Evolutionary conservation across 75 land plant species (phyloP).

Genomic region (Chamaecyparis obtusa): DNA sequence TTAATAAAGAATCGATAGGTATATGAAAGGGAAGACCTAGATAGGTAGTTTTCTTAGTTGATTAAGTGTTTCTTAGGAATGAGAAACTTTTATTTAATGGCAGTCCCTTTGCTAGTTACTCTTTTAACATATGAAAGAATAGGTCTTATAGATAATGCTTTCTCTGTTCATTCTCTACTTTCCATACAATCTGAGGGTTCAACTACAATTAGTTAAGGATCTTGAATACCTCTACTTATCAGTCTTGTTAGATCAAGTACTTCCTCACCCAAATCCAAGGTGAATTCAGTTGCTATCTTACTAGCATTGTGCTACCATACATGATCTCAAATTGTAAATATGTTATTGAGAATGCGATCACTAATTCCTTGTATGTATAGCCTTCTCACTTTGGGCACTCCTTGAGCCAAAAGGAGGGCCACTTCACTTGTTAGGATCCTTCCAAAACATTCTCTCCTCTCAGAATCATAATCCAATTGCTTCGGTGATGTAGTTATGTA

Average conservation of each 20-base stretch:
- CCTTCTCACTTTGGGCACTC: conserved; percentile 39
- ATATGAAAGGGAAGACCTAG: no score
- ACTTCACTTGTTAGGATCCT: conserved; percentile 50
- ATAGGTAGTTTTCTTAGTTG: no score
- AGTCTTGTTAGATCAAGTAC: conserved; percentile 55
- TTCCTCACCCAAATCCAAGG: conserved; percentile 55
- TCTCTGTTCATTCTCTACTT: conserved; percentile 48
- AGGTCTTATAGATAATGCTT: conserved; percentile 63
- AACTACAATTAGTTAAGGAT: conserved; percentile 25
- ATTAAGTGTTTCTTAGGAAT: no score
- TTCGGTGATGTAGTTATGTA: not conserved
- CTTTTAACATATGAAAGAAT: no score
- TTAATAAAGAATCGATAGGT: no score
- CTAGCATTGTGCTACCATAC: conserved; percentile 59
- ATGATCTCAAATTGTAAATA: conserved; percentile 37
- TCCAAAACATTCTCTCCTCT: not conserved
- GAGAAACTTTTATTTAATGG: no score
- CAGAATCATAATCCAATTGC: not conserved
- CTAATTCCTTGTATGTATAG: conserved; percentile 47
- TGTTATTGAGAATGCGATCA: conserved; percentile 32
- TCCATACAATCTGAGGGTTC: conserved; percentile 37
- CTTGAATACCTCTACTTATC: conserved; percentile 37
- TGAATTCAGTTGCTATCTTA: conserved; percentile 48
- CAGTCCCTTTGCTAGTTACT: conserved; percentile 55
- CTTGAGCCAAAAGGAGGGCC: no score